Percentiles rank a stretch among this genome's conserved stretches.
Conservation (phyloP, 148 eudicot species). For the Amaranthus cruentus region DNA sequence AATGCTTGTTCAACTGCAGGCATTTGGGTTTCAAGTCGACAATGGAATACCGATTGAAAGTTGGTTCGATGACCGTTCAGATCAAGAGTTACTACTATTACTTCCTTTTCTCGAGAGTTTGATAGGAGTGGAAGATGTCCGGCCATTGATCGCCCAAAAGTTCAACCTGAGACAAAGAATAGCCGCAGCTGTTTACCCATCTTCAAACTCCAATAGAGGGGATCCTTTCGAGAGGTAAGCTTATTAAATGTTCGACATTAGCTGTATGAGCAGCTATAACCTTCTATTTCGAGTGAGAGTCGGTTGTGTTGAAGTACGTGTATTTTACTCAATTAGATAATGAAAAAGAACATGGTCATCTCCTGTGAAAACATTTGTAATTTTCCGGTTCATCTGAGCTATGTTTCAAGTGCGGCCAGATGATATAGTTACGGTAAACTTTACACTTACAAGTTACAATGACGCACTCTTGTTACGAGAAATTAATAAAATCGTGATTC, state of each 20-base stretch:
- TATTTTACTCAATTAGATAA: conserved; percentile 16
- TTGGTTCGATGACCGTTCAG: conserved; percentile 92
- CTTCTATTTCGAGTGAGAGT: conserved; percentile 8
- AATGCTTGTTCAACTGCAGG: conserved; percentile 37
- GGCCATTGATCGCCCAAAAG: conserved; percentile 74
- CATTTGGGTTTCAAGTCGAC: conserved; percentile 97
- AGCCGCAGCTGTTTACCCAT: conserved; percentile 76
- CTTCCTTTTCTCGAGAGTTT: conserved; percentile 92
- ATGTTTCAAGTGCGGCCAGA: conserved; percentile 10
- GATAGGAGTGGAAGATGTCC: conserved; percentile 77
- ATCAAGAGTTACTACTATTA: conserved; percentile 59
- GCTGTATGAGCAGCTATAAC: conserved; percentile 7
- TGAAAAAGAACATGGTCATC: conserved; percentile 11
- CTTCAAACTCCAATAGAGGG: conserved; percentile 30
- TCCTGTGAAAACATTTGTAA: conserved; percentile 23
- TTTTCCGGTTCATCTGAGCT: conserved; percentile 12
- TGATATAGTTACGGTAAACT: conserved; percentile 12
- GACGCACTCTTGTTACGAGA: background rate
- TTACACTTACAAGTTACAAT: background rate
- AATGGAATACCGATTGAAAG: conserved; percentile 96
- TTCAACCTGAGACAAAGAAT: conserved; percentile 68
- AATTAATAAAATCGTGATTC: conserved; percentile 4
- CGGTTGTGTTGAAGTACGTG: conserved; percentile 7
- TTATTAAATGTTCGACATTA: background rate
- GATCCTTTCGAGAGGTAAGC: conserved; percentile 44